phyloP scores from a whole-genome alignment of 768 basidiomycete species.

The Mycena amicta region DNA sequence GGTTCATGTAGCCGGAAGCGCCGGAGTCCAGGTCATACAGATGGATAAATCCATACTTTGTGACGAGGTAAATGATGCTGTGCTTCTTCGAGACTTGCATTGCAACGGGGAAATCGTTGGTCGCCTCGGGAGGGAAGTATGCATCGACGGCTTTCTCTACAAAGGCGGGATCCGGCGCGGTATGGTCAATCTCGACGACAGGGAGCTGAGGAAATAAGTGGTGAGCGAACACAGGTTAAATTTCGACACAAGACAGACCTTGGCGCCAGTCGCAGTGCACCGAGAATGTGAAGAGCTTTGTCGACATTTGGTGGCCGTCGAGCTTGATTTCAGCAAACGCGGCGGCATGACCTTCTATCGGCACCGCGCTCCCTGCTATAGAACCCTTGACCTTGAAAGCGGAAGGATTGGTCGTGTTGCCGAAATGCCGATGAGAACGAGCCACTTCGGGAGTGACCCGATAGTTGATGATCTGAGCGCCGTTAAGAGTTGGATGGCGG shows the following conservation, averaged over 20 bases:
- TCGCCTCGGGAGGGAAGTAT: conserved; percentile 98
- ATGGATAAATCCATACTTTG: conserved; percentile 99
- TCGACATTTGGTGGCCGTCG: conserved; percentile 82
- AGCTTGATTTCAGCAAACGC: conserved; percentile 91
- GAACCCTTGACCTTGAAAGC: conserved; percentile 99
- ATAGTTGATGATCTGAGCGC: conserved; percentile 98
- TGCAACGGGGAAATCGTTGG: conserved; percentile 98
- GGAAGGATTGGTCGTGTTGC: conserved; percentile 87
- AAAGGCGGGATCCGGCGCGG: conserved; percentile 89
- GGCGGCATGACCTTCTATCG: conserved; percentile 98
- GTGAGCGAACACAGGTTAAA: too few relatives aligned
- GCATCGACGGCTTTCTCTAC: conserved; percentile 98
- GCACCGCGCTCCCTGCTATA: conserved; percentile 91
- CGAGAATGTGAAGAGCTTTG: conserved; percentile 93
- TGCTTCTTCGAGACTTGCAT: conserved; percentile 99
- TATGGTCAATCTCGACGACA: conserved; percentile 97
- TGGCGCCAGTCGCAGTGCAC: conserved; percentile 98
- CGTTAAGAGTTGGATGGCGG: conserved; percentile 90
- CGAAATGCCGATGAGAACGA: conserved; percentile 93
- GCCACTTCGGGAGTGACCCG: conserved; percentile 92
- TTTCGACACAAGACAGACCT: conserved; percentile 63
- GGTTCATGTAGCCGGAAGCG: conserved; percentile 99
- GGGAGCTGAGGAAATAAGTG: conserved; percentile 68
- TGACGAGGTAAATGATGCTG: conserved; percentile 95
- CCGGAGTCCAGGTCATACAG: conserved; percentile 97